Base-by-base conservation (phyloP, 31 red algal species). In the Asparagopsis taxiformis region DNA sequence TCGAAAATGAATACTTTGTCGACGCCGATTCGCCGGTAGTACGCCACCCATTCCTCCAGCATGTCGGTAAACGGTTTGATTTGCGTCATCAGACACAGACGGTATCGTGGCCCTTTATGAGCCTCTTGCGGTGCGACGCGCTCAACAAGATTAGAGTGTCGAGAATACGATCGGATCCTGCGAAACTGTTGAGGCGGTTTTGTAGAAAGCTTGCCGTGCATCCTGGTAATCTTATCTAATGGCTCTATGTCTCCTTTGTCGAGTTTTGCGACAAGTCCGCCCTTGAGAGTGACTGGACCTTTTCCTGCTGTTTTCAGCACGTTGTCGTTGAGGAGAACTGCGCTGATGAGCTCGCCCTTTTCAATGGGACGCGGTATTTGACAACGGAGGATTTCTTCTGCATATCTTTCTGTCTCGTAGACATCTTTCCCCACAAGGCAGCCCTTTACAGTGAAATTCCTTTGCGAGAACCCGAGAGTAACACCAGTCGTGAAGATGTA, bases 1-100 rank as follows among this genome's bases (percentile, higher is more conserved):
- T 84, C 79, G 22, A 73, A 50, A 10, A 84, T 48, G 28, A 46
- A 84, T 29, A 84, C 66, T 57, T 55, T 62, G 41, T 84, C 79
- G 0, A 84, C 68, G 2, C 79, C 79, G 3, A 84, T 31, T 22
- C 68, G 79, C 10, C 58, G 51, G 33, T 84, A 56, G 28, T 84
- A 73, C 0, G 31, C 56, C 3, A 84, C 54, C 68, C 66, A 84
- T 9, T 72, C 59, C 11, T 41, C 23, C 25, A 84, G 44, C 24
- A 62, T 41, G 29, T 73, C 46, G 1, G 79, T 51, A 23, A 54
- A 64, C 16, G 54, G 41, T 17, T 63, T 63, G 46, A 65, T 66
- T 43, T 73, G 66, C 13, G 79, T 84, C 17, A 50, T 52, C 16
- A 84, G 66, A 57, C 79, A 84, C 3, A 84, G 26, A 20, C 63